Base-by-base conservation (phyloP, 2,329 filamentous ascomycete genomes). In the Colletotrichum musicola region DNA sequence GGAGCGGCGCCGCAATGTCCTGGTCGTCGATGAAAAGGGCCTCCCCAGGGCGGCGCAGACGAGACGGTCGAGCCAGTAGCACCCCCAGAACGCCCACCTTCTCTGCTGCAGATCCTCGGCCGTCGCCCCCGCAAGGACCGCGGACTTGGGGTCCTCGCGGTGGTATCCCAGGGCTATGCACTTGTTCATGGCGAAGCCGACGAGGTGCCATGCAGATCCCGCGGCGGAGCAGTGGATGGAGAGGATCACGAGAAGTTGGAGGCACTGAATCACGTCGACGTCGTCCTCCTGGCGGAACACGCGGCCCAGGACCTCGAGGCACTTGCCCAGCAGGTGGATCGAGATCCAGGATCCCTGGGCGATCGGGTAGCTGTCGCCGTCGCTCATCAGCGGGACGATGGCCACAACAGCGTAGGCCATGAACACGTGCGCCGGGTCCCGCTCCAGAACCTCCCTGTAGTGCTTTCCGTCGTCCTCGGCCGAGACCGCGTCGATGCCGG, bases 171-270 rank as follows among this genome's bases (percentile, higher is more conserved):
- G 38, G 6, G 59, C 60, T 25, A 68, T 63, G 25, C 59, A 68
- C 25, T 68, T 68, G 27, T 63, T 71, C 60, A 71, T 63, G 18
- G 69, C 69, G 40, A 71, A 71, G 7, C 69, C 69, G n/a, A 68
- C 55, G 6, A 71, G 57, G 27, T 71, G 69, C 69, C 69, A 71
- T 4, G 69, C 30, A 1, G 69, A 71, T 13, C 69, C 69, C 4
- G 69, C 69, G 3, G 69, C 56, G 5, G 69, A 71, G 27, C 64
- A 71, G 25, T 71, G 69, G n/a, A 71, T 64, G 35, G 69, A 61
- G 10, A 71, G 47, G 25, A 71, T 61, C 20, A 64, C 56, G 12
- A 71, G 56, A 9, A 71, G 55, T 40, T 68, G 69, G 4, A 71
- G 61, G 46, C 69, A 71, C 38, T 71, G 64, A 10, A 71, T 71